Conservation (phyloP, 2,329 filamentous ascomycete genomes). For the Sporothrix globosa region DNA sequence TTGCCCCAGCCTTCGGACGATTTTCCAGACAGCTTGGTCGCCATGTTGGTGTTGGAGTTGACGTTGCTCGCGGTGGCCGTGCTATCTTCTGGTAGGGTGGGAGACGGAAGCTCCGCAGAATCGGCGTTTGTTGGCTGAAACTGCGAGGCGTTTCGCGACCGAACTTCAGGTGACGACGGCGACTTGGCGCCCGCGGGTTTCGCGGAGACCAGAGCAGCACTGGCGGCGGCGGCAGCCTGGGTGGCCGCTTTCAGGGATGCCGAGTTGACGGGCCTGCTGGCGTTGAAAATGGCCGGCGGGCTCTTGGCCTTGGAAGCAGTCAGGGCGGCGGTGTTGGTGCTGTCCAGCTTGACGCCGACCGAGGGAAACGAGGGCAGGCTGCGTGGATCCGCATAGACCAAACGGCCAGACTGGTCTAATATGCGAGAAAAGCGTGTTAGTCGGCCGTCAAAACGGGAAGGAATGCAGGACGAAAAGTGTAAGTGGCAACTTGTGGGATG, state of each 20-base stretch:
- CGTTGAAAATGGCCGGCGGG: slow-evolving; percentile 27
- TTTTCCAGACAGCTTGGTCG: slow-evolving; percentile 51
- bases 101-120: not conserved
- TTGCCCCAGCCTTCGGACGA: slow-evolving; percentile 55
- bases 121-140: not conserved
- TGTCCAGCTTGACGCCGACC: slow-evolving; percentile 58
- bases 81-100: slow-evolving; percentile 62
- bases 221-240: slow-evolving; percentile 32
- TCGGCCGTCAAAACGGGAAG: not conserved
- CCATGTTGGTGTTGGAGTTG: slow-evolving; percentile 59
- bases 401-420: slow-evolving; percentile 43
- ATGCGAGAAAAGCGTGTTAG: slow-evolving; percentile 14
- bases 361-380: slow-evolving; percentile 77
- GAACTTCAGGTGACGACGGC: not conserved
- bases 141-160: slow-evolving; percentile 31
- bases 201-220: slow-evolving; percentile 28
- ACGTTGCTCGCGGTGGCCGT: slow-evolving; percentile 33
- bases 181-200: not conserved
- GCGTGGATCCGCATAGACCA: slow-evolving; percentile 72
- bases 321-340: slow-evolving; percentile 29
- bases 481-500: slow-evolving; percentile 8
- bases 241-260: slow-evolving; percentile 34
- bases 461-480: not conserved
- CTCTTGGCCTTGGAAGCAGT: slow-evolving; percentile 27
- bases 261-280: slow-evolving; percentile 25